A percentile compares a stretch with the other conserved stretches of the same genome.
phyloP scores from a whole-genome alignment of 2,329 filamentous ascomycete genomes.

The Fusarium avenaceum region DNA sequence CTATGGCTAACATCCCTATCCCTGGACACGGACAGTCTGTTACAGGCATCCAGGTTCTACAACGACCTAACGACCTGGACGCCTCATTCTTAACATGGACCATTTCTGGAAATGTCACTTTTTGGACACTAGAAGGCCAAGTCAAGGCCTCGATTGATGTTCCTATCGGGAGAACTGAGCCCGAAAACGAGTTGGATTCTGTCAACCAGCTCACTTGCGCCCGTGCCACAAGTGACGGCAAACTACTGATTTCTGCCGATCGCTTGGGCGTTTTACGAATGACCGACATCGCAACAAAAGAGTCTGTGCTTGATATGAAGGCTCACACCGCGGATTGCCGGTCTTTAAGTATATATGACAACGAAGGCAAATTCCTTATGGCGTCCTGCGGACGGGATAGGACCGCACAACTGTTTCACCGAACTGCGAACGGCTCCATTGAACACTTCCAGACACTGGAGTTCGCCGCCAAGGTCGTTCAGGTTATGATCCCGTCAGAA shows the following conservation, averaged over 20 bases:
- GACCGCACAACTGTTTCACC: slow-evolving; percentile 90
- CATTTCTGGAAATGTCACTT: slow-evolving; percentile 80
- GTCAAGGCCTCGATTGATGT: slow-evolving; percentile 75
- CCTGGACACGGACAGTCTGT: slow-evolving; percentile 74
- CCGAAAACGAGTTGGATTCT: slow-evolving; percentile 64
- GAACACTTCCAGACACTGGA: slow-evolving; percentile 92
- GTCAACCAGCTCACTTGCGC: slow-evolving; percentile 72
- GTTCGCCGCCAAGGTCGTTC: slow-evolving; percentile 87
- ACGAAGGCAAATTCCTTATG: slow-evolving; percentile 73
- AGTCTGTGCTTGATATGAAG: slow-evolving; percentile 78
- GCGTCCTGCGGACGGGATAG: slow-evolving; percentile 90
- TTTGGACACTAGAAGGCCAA: slow-evolving; percentile 83
- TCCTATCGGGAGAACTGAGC: slow-evolving; percentile 73
- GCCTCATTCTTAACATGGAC: slow-evolving; percentile 93
- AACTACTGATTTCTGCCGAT: slow-evolving; percentile 85
- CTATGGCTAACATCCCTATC: slow-evolving; percentile 66
- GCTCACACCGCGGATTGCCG: slow-evolving; percentile 90
- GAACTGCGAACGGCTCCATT: slow-evolving; percentile 69
- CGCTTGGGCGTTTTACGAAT: slow-evolving; percentile 85
- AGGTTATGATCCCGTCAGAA: slow-evolving; percentile 78
- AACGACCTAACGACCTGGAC: slow-evolving; percentile 69
- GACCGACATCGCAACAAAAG: slow-evolving; percentile 72
- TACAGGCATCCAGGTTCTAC: slow-evolving; percentile 79
- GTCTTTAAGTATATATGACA: slow-evolving; percentile 80
- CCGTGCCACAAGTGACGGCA: slow-evolving; percentile 70